Evolutionary conservation across 2,329 filamentous ascomycete genomes (phyloP).

Genomic region (Fusarium proliferatum): DNA sequence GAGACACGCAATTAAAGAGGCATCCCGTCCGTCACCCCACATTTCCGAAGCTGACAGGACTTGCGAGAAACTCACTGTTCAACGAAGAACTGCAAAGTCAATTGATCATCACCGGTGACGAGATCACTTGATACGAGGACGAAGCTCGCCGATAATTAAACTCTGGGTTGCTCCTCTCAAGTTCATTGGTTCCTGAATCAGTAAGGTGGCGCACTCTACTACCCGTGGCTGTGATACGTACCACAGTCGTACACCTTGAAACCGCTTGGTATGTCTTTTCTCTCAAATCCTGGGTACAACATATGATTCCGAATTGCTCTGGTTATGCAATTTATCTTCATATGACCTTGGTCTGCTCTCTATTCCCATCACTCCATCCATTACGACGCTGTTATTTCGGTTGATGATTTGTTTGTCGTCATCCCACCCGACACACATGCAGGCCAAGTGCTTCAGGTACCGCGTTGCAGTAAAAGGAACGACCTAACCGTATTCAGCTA

Average conservation of each 20-base stretch:
- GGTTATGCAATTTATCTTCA: neutral
- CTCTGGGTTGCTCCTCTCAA: constrained; percentile 24
- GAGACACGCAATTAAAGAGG: constrained; percentile 12
- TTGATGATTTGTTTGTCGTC: constrained; percentile 19
- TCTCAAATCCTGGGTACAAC: neutral
- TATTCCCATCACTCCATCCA: neutral
- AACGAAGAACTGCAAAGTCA: constrained; percentile 8
- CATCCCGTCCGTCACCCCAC: constrained; percentile 19
- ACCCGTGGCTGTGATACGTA: constrained; percentile 41
- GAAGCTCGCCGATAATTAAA: constrained; percentile 37
- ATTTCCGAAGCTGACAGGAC: constrained; percentile 9
- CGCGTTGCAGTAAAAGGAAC: constrained; percentile 26
- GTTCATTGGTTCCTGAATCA: constrained; percentile 38
- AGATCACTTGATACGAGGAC: constrained; percentile 32
- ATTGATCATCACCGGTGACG: constrained; percentile 20
- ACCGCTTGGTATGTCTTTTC: constrained; percentile 25
- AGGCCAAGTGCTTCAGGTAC: constrained; percentile 41
- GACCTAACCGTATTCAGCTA: constrained; percentile 40
- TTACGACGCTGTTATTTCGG: constrained; percentile 16
- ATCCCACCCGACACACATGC: constrained; percentile 26
- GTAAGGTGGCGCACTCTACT: constrained; percentile 39
- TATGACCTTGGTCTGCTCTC: neutral
- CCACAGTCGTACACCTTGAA: constrained; percentile 24
- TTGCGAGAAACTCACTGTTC: neutral
- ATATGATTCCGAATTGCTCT: neutral